A percentile compares a stretch with the other conserved stretches of the same genome.
Conservation (phyloP, 2,329 filamentous ascomycete species). For the Ophiostoma quercus region DNA sequence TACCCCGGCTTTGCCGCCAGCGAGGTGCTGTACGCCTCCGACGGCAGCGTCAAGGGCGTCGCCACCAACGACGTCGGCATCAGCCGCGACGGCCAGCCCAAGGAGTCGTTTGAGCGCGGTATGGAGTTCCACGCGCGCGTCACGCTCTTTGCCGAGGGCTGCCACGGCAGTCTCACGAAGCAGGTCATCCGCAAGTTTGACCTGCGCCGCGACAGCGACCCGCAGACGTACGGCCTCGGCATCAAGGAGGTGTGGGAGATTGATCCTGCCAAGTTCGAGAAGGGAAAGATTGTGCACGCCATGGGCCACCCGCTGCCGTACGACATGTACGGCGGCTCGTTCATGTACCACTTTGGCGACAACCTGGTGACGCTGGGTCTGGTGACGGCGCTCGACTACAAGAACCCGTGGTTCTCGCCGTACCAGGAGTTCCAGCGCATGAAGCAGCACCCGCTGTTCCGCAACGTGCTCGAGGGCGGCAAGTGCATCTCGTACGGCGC, state of each 20-base stretch:
- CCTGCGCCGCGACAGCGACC: conserved; percentile 78
- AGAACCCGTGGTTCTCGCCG: conserved; percentile 92
- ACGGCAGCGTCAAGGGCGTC: conserved; percentile 87
- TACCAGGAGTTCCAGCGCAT: conserved; percentile 98
- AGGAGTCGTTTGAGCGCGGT: conserved; percentile 86
- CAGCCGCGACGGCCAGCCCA: conserved; percentile 72
- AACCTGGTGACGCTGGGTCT: conserved; percentile 90
- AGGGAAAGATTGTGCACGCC: conserved; percentile 79
- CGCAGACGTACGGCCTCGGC: conserved; percentile 91
- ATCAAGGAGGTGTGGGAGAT: conserved; percentile 98
- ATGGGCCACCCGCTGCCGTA: conserved; percentile 86
- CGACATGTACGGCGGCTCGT: conserved; percentile 94
- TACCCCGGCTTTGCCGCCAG: conserved; percentile 94
- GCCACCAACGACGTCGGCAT: conserved; percentile 94
- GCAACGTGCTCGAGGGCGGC: conserved; percentile 79
- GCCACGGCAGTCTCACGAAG: conserved; percentile 91
- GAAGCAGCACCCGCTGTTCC: conserved; percentile 94
- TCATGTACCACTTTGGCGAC: conserved; percentile 99
- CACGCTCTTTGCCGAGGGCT: conserved; percentile 90
- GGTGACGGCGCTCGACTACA: conserved; percentile 89
- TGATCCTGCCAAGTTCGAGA: conserved; percentile 83
- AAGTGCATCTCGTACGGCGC: conserved; percentile 97
- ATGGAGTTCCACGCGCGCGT: conserved; percentile 97
- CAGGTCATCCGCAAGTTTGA: conserved; percentile 94
- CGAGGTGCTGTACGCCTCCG: conserved; percentile 79